phyloP scores from a whole-genome alignment of 148 eudicot genomes.

The Chenopodium album region DNA sequence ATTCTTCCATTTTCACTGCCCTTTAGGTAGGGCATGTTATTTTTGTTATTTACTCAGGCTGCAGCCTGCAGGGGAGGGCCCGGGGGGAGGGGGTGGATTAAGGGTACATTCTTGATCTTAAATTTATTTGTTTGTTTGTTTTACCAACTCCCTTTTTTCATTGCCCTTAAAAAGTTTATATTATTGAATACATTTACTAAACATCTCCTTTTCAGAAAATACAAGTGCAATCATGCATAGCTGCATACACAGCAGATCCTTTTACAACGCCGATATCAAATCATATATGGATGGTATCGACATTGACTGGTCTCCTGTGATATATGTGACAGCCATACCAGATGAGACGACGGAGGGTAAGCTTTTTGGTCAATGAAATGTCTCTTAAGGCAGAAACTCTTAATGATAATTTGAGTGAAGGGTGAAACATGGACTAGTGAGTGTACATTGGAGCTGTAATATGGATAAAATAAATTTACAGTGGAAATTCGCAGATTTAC shows the following conservation, averaged over 20 bases:
- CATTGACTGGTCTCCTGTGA: constrained; percentile 59
- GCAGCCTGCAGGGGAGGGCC: no score
- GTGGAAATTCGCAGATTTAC: background rate
- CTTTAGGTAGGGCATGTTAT: background rate
- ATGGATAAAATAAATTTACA: background rate
- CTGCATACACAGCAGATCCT: constrained; percentile 49
- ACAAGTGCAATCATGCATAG: constrained; percentile 58
- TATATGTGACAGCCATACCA: constrained; percentile 75
- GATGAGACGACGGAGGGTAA: constrained; percentile 62
- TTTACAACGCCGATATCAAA: constrained; percentile 33
- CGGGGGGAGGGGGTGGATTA: background rate
- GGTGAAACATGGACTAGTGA: background rate
- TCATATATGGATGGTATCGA: constrained; percentile 66
- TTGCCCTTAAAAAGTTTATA: background rate
- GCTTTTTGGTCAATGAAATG: constrained; percentile 8
- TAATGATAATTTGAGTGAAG: background rate
- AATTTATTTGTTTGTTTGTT: background rate
- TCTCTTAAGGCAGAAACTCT: background rate
- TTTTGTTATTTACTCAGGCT: background rate
- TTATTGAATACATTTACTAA: background rate
- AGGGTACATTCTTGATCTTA: background rate
- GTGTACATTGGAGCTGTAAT: background rate
- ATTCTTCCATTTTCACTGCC: background rate
- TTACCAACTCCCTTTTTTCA: no score
- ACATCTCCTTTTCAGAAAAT: constrained; percentile 42